Base-by-base conservation (phyloP, 2,329 filamentous ascomycete species). In the Amesomyces nigricolor region DNA sequence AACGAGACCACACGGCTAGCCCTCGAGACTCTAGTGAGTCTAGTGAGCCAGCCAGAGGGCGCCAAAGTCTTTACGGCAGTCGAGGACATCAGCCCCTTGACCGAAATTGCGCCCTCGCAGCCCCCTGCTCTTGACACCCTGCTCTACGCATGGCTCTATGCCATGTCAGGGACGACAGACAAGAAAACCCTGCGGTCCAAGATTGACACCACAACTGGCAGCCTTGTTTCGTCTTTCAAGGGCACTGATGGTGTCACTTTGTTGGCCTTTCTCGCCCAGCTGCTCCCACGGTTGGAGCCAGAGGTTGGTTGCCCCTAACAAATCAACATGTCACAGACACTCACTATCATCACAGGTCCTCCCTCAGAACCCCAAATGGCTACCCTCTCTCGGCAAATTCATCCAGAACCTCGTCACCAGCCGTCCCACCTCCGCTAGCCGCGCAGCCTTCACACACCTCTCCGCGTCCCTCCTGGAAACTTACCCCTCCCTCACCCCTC, bases 201-300 rank as follows among this genome's bases (percentile, higher is more conserved):
- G 58, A 73, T 86, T 42, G 72, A 81, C 59, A 57, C 64, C 11
- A 73, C 73, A 3, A 70, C 86, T 4, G 71, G 73, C 37, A 67
- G 66, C 8, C 71, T 86, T 3, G 71, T 79, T 6, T 71, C 76
- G 7, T 75, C 76, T 0, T 86, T 84, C 63, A 77, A 73, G 38
- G 77, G 76, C 10, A 85, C 82, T 9, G 81, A 86, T 64, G 80
- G 75, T 4, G 78, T 82, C 4, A 85, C 80, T 0, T 70, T 86
- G 3, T 69, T 86, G 2, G 72, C 72, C 39, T 85, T 85, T 62
- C 62, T 84, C n/a, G 78, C 75, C 14, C 70, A 71, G 43, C 70
- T 83, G 44, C 66, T 86, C 3, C 72, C 76, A 5, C 76, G 75
- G 47, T 69, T 81, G 9, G 70, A 77, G 19, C 68, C 73, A 11